These are phyloP conservation scores for Apiospora phragmitis DNA, from an alignment of 2,329 filamentous ascomycete genomes.

Conservation along the genomic window DNA sequence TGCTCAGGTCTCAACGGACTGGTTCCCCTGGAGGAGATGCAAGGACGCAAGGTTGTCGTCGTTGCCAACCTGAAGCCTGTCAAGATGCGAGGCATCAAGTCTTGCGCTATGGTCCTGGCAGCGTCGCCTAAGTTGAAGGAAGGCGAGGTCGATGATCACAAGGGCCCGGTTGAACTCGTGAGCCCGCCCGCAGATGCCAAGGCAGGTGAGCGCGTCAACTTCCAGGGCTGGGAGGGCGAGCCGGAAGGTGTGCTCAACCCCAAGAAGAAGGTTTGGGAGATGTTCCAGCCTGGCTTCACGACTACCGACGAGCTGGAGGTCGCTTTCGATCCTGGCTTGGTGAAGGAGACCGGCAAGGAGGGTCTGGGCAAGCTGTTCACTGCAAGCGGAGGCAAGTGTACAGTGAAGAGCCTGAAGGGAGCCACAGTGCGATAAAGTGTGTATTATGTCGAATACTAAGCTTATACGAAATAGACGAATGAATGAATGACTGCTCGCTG, in stretches of 20 bases:
- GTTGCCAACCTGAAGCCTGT: constrained; percentile 99
- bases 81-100: constrained; percentile 90
- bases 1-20: constrained; percentile 96
- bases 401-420: constrained; percentile 75
- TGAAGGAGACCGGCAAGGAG: constrained; percentile 74
- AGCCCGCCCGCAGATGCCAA: constrained; percentile 74
- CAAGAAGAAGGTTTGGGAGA: constrained; percentile 99
- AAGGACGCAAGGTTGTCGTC: constrained; percentile 89
- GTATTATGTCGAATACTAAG: not conserved
- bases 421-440: constrained; percentile 73
- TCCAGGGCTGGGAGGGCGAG: constrained; percentile 92
- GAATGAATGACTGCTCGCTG: not conserved
- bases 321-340: constrained; percentile 77
- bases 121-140: constrained; percentile 83
- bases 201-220: constrained; percentile 86
- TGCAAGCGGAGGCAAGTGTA: constrained; percentile 76
- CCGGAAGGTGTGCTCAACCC: constrained; percentile 93
- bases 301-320: constrained; percentile 82
- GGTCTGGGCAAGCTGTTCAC: constrained; percentile 72
- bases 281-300: constrained; percentile 92
- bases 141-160: constrained; percentile 83
- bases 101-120: constrained; percentile 83
- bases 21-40: constrained; percentile 93
- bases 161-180: constrained; percentile 89
- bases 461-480: not conserved